A percentile compares a stretch with the other conserved stretches of the same genome.
These are phyloP conservation scores for Dendrobium huoshanense DNA, from an alignment of 106 monocot genomes.

Conservation along the genomic window DNA sequence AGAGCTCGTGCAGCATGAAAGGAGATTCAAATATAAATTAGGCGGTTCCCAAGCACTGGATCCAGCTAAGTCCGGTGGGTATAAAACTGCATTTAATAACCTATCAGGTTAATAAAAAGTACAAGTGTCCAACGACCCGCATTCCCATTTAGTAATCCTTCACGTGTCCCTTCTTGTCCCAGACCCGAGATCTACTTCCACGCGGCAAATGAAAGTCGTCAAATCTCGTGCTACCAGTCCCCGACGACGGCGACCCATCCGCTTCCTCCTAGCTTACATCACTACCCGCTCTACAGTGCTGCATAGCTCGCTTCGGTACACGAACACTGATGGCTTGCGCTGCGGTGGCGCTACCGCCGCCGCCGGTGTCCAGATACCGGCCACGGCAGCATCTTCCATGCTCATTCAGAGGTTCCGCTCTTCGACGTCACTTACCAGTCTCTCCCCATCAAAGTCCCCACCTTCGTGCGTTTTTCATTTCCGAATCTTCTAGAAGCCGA, in stretches of 20 bases:
- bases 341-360: neutral
- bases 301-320: neutral
- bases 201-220: neutral
- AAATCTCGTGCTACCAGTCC: neutral
- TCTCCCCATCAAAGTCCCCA: neutral
- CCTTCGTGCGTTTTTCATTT: neutral
- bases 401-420: neutral
- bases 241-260: neutral
- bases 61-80: too few species aligned
- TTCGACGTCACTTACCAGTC: neutral
- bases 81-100: too few species aligned
- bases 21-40: too few species aligned
- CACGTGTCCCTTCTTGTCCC: neutral
- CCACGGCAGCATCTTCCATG: neutral
- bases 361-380: neutral
- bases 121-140: too few species aligned
- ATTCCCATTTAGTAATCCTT: too few species aligned
- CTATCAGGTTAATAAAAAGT: too few species aligned
- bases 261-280: neutral
- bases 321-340: neutral
- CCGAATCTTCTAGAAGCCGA: neutral
- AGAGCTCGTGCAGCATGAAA: too few species aligned
- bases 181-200: neutral
- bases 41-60: too few species aligned
- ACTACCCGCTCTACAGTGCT: neutral